Evolutionary conservation across 2,329 filamentous ascomycete species (phyloP).

Genomic region (Sporothrix euskadiensis): DNA sequence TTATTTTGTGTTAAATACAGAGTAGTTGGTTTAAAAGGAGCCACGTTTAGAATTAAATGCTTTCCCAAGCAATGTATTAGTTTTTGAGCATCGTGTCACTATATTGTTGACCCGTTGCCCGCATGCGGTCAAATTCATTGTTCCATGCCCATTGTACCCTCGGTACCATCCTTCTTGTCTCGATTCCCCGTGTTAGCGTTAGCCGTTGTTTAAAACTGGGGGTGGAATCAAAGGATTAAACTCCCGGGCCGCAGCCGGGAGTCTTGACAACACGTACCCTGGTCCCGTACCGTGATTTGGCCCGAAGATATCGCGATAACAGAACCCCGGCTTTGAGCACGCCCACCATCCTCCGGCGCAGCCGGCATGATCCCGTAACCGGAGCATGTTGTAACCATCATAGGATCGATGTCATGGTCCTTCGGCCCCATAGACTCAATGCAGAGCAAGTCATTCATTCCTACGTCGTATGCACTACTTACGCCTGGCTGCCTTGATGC

Average conservation of each 20-base stretch:
- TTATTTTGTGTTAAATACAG: too few relatives aligned
- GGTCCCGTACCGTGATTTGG: background rate
- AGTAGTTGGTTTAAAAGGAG: too few relatives aligned
- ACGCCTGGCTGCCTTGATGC: slow-evolving; percentile 15
- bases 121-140: slow-evolving; percentile 12
- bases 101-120: background rate
- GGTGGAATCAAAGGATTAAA: background rate
- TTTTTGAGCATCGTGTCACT: background rate
- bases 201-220: background rate
- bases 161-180: background rate
- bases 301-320: background rate
- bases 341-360: background rate
- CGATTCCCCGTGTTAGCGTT: background rate
- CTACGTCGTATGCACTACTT: background rate
- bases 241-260: background rate
- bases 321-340: background rate
- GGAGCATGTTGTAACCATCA: background rate
- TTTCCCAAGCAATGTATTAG: background rate
- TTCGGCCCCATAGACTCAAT: background rate
- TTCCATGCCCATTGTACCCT: background rate
- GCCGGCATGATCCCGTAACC: background rate
- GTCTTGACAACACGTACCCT: background rate
- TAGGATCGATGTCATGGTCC: background rate
- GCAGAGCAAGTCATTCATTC: background rate
- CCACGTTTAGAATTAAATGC: too few relatives aligned